These are phyloP conservation scores for Quercus glauca DNA, from an alignment of 306 rosid genomes.

Conservation along the genomic window DNA sequence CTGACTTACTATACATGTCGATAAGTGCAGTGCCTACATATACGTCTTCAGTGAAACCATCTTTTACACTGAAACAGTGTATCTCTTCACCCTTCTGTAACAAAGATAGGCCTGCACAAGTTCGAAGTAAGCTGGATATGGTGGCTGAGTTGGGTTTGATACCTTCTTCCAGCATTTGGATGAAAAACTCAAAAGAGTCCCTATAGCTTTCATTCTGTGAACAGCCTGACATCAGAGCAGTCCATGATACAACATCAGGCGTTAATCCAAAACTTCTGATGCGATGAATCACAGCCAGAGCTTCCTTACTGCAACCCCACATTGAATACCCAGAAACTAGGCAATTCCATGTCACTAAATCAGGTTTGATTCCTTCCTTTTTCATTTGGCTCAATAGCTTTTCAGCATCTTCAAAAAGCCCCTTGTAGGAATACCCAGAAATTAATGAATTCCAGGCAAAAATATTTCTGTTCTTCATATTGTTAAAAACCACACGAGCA, in stretches of 20 bases:
- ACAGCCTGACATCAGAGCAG: slow-evolving; percentile 69
- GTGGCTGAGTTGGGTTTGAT: slow-evolving; percentile 52
- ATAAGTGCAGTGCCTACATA: slow-evolving; percentile 55
- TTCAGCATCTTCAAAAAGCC: slow-evolving; percentile 48
- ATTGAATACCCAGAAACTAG: slow-evolving; percentile 60
- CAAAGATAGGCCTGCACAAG: slow-evolving; percentile 60
- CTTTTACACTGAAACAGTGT: slow-evolving; percentile 45
- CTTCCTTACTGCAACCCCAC: slow-evolving; percentile 49
- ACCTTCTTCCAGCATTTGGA: slow-evolving; percentile 60
- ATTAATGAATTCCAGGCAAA: slow-evolving; percentile 70
- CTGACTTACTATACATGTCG: slow-evolving; percentile 60
- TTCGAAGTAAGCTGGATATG: slow-evolving; percentile 51
- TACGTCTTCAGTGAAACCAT: slow-evolving; percentile 40
- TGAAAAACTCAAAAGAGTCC: slow-evolving; percentile 45
- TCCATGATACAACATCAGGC: slow-evolving; percentile 76
- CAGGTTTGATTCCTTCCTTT: slow-evolving; percentile 50
- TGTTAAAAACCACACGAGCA: slow-evolving; percentile 44
- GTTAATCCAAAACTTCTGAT: slow-evolving; percentile 50
- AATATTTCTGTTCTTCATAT: slow-evolving; percentile 48
- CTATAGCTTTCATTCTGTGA: slow-evolving; percentile 45
- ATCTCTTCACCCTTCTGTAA: slow-evolving; percentile 62
- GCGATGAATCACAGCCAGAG: slow-evolving; percentile 38
- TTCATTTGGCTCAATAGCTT: slow-evolving; percentile 39
- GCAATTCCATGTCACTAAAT: slow-evolving; percentile 73
- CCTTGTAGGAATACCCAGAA: slow-evolving; percentile 63